A percentile compares a stretch with the other conserved stretches of the same genome.
phyloP scores from a whole-genome alignment of 2,329 filamentous ascomycete species.

The Epichloe typhina region DNA sequence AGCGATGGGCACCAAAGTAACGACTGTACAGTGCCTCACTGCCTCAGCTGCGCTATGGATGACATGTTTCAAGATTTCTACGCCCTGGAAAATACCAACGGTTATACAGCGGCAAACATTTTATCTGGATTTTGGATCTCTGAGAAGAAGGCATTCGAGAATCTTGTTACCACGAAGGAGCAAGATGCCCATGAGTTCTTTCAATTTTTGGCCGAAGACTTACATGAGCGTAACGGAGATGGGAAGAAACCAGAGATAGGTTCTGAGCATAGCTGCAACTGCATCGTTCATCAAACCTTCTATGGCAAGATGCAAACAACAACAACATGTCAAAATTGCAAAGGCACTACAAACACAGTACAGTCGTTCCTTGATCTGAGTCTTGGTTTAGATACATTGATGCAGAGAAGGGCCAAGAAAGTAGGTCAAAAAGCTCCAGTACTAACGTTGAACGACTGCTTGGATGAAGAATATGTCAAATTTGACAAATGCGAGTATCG shows the following conservation, averaged over 20 bases:
- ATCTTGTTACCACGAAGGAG: slow-evolving; percentile 80
- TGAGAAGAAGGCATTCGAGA: slow-evolving; percentile 57
- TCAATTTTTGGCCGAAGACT: slow-evolving; percentile 83
- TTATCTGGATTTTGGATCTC: slow-evolving; percentile 84
- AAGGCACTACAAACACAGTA: slow-evolving; percentile 66
- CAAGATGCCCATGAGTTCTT: slow-evolving; percentile 97
- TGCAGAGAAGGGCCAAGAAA: slow-evolving; percentile 51
- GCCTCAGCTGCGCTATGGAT: slow-evolving; percentile 58
- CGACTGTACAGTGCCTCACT: slow-evolving; percentile 53
- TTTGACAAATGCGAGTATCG: slow-evolving; percentile 82
- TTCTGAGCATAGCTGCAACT: slow-evolving; percentile 59
- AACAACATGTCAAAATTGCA: slow-evolving; percentile 81
- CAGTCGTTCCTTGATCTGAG: slow-evolving; percentile 88
- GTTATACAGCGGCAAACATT: slow-evolving; percentile 82
- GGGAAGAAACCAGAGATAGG: slow-evolving; percentile 47
- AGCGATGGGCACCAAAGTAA: slow-evolving; percentile 73
- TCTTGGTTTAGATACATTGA: slow-evolving; percentile 64
- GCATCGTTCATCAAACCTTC: slow-evolving; percentile 88
- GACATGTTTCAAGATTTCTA: slow-evolving; percentile 64
- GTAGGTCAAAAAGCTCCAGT: slow-evolving; percentile 30
- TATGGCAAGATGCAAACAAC: slow-evolving; percentile 85
- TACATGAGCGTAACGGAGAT: slow-evolving; percentile 72
- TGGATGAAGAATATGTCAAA: slow-evolving; percentile 76
- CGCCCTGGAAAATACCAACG: slow-evolving; percentile 64
- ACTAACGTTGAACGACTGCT: slow-evolving; percentile 53